These are phyloP conservation scores for Kalmusia sp. DNA, from an alignment of 2,329 filamentous ascomycete species.

Conservation along the genomic window DNA sequence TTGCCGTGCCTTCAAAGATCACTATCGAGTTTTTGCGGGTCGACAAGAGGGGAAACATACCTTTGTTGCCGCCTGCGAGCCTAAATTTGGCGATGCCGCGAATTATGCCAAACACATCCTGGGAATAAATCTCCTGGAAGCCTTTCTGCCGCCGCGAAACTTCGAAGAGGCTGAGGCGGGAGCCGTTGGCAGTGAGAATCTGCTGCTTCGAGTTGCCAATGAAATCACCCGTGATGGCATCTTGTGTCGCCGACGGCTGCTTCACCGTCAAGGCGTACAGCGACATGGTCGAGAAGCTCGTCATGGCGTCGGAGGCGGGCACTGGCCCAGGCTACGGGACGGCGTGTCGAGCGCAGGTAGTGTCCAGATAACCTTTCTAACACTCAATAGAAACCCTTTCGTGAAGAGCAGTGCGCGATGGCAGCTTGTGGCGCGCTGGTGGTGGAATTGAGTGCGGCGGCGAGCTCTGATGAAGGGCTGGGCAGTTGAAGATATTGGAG, in stretches of 20 bases:
- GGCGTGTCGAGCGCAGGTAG: constrained; percentile 18
- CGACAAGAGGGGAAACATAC: constrained; percentile 65
- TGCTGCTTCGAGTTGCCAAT: constrained; percentile 96
- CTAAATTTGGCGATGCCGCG: constrained; percentile 87
- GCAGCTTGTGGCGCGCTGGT: constrained; percentile 8
- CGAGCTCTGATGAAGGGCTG: not conserved
- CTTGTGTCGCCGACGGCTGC: constrained; percentile 84
- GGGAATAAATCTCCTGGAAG: constrained; percentile 83
- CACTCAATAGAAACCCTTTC: not conserved
- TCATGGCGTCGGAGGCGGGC: constrained; percentile 68
- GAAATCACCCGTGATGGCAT: constrained; percentile 94
- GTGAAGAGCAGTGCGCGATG: not conserved
- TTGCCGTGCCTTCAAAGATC: constrained; percentile 52
- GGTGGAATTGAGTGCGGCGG: constrained; percentile 8
- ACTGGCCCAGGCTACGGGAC: constrained; percentile 31
- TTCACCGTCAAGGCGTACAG: constrained; percentile 97
- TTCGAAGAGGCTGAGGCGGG: constrained; percentile 84
- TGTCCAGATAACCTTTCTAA: not conserved
- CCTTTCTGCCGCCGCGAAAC: constrained; percentile 87
- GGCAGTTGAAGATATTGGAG: constrained; percentile 11
- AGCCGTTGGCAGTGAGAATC: constrained; percentile 92
- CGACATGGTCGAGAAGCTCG: constrained; percentile 98
- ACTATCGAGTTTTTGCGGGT: constrained; percentile 52
- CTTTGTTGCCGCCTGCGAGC: constrained; percentile 92
- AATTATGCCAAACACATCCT: constrained; percentile 97